Base-by-base conservation (phyloP, 169 alveolate species). In the Babesia gibsoni region DNA sequence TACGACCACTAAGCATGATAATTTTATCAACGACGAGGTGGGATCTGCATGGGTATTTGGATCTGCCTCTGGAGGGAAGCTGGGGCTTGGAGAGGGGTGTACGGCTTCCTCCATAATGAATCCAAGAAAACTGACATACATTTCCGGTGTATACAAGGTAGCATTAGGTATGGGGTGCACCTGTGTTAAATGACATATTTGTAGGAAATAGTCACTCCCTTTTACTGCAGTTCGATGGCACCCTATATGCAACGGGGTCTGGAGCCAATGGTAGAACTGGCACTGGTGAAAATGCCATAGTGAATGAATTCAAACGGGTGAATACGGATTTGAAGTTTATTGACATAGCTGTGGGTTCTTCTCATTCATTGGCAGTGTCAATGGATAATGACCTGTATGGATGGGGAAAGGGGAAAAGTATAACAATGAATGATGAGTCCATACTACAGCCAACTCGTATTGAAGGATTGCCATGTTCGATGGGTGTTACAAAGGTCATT, bases 31-130 rank as follows among this genome's bases (percentile, higher is more conserved):
- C 29, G 50, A 64, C 20, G 73, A 68, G 30, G 70, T 43, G 14
- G 96, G 96, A 4, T 82, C 83, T 10, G 67, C 91, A 18, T 91
- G 93, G 92, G 82, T 91, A 46, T 92, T 95, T 89, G 96, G 96
- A 0, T 59, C 88, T 6, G 94, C 96, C 2, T 91, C 88, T 20
- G 75, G 93, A 42, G 96, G 96, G 10, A 92, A 91, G 63, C 84
- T 92, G 23, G 96, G 96, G 33, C 80, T 92, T 6, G 96, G 96
- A 10, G 82, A 67, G 10, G 84, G 75, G 10, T 56, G 82, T 37
- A 61, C 84, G 9, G 73, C 86, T 2, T 83, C 90, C 0, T 61
- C 89, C 12, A 78, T 92, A 3, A 73, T 88, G 57, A 57, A 85
- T 1, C 96, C 96, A 0, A 52, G 94, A 49, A 70, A 77, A 64